Evolutionary conservation across 139 green algal genomes (phyloP), one percentile per base, ranked within the genome.

Genomic region (Auxenochlorella protothecoides): DNA sequence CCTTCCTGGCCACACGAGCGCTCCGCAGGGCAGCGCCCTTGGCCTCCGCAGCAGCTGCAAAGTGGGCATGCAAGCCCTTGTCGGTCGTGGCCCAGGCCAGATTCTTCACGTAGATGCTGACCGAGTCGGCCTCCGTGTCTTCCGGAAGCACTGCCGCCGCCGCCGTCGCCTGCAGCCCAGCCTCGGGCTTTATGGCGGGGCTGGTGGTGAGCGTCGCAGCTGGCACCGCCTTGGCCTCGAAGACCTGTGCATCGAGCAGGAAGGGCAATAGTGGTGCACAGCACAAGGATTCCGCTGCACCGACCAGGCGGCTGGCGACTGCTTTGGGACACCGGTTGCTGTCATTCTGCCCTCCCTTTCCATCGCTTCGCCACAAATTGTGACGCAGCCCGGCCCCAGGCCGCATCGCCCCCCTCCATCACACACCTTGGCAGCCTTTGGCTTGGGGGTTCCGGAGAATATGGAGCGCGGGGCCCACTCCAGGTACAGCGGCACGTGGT

Each of bases 21-120:
- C 66, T 78, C 66, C 79, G 78, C 56, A 90, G 69, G 16, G 16
- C 68, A 55, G 83, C 88, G 12, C 86, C 87, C 12, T 74, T 77
- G 3, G 81, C 80, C 7, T 79, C 84, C 8, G 86, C 80, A 2
- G 82, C 85, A 27, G 75, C 74, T 16, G 89, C 81, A 82, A 97
- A 97, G 77, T 96, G 91, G 70, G 55, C 10, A 2, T 16, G 7
- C 12, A 98, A 80, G 9, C 59, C 73, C 4, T 65, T 72, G 51
- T 93, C 87, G 3, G 70, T 87, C 11, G 94, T 98, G 55, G 66
- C 79, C 72, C 96, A 99, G 4, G 89, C 81, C 61, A 99, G 72
- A 69, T 97, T 97, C 80, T 99, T 99, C 3, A 99, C 92, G 73
- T 92, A 99, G 15, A 97, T 82, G 12, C 81, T 88, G 15, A 51